These are phyloP conservation scores for Pseudovirgaria hyperparasitica DNA, from an alignment of 2,329 filamentous ascomycete genomes.

Conservation along the genomic window DNA sequence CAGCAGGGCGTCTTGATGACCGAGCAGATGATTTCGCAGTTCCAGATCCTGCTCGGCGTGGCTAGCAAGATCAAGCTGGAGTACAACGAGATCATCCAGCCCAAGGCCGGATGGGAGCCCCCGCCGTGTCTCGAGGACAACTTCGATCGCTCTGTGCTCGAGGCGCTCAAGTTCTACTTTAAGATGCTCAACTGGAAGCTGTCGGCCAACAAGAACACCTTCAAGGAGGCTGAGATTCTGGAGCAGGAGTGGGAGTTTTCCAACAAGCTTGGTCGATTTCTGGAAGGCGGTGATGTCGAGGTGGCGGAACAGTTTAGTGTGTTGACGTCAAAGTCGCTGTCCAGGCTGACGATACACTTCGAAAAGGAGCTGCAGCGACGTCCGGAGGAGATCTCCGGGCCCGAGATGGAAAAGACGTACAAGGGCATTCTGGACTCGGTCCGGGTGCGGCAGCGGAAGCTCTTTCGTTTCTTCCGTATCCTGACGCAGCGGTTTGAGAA, in stretches of 20 bases:
- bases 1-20: conserved; percentile 89
- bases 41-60: conserved; percentile 82
- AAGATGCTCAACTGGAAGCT: conserved; percentile 98
- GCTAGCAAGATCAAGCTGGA: conserved; percentile 87
- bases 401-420: conserved; percentile 94
- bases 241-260: conserved; percentile 98
- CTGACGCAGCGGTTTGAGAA: conserved; percentile 93
- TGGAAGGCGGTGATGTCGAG: conserved; percentile 90
- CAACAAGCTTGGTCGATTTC: conserved; percentile 78
- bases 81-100: conserved; percentile 70
- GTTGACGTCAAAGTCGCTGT: conserved; percentile 83
- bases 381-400: conserved; percentile 62
- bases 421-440: conserved; percentile 93
- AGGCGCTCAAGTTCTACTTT: conserved; percentile 95
- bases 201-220: conserved; percentile 94
- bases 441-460: conserved; percentile 85
- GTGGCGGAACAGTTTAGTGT: conserved; percentile 92
- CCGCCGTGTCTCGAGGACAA: conserved; percentile 94
- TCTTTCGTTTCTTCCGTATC: conserved; percentile 88
- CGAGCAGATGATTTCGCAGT: conserved; percentile 95
- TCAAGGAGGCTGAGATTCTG: conserved; percentile 94
- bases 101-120: conserved; percentile 86
- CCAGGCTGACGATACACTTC: conserved; percentile 78
- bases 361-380: conserved; percentile 79
- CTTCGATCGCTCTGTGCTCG: conserved; percentile 82